Conservation (phyloP, 192 early-diverging fungal genomes). For the Gaertneriomyces semiglobifer region DNA sequence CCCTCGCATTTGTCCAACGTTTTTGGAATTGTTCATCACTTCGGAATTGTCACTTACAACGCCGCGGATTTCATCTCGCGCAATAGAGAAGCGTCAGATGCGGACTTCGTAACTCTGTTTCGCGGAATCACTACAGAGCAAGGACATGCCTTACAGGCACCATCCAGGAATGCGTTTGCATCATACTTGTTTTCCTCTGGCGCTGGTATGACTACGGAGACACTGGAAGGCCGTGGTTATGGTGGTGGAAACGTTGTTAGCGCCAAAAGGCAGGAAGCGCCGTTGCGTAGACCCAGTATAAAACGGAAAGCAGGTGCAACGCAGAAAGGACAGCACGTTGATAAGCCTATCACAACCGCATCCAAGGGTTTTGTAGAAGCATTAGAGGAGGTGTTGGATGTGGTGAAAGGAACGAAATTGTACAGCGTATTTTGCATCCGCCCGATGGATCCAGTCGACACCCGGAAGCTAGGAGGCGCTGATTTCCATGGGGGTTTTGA, state of each 20-base stretch:
- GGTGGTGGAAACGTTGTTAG: slow-evolving; percentile 61
- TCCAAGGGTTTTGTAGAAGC: slow-evolving; percentile 36
- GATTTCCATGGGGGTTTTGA: slow-evolving; percentile 41
- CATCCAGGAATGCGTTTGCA: slow-evolving; percentile 62
- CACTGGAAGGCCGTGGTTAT: slow-evolving; percentile 3
- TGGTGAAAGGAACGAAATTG: slow-evolving; percentile 62
- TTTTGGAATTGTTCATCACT: slow-evolving; percentile 70
- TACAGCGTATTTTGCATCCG: slow-evolving; percentile 72
- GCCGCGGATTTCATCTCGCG: slow-evolving; percentile 60
- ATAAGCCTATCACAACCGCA: background rate
- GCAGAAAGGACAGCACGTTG: slow-evolving; percentile 15
- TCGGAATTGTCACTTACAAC: slow-evolving; percentile 61
- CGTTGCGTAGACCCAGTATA: slow-evolving; percentile 62
- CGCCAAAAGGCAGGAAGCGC: slow-evolving; percentile 65
- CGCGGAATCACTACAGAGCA: slow-evolving; percentile 31
- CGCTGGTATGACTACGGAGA: slow-evolving; percentile 56
- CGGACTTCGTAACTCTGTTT: slow-evolving; percentile 78
- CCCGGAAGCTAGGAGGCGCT: slow-evolving; percentile 10
- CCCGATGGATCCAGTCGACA: background rate
- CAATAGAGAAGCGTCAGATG: slow-evolving; percentile 53
- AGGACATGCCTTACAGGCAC: slow-evolving; percentile 19
- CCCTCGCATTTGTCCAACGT: slow-evolving; percentile 4
- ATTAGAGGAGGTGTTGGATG: slow-evolving; percentile 65
- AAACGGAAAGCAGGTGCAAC: slow-evolving; percentile 36
- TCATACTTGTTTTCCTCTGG: slow-evolving; percentile 62